phyloP scores from a whole-genome alignment of 306 rosid genomes.

The Casuarina equisetifolia region DNA sequence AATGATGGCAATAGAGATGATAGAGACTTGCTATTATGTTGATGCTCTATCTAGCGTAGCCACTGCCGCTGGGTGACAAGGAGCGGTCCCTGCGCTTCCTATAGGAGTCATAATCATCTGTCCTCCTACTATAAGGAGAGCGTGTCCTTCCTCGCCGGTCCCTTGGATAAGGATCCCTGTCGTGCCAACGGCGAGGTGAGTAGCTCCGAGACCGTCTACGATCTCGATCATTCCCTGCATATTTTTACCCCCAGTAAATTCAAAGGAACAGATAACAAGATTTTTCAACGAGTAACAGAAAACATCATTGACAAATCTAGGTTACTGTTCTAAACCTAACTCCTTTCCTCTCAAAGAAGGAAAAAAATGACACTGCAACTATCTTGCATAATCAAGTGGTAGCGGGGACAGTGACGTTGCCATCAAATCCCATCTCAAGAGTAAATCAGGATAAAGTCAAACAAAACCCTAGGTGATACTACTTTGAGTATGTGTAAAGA shows the following conservation, averaged over 20 bases:
- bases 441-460: not conserved
- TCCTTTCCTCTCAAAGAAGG: not conserved
- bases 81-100: conserved; percentile 37
- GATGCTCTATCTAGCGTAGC: conserved; percentile 13
- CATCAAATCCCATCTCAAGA: not conserved
- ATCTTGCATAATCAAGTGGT: not conserved
- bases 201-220: conserved; percentile 40
- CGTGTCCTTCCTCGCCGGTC: conserved; percentile 43
- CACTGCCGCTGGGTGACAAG: conserved; percentile 18
- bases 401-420: not conserved
- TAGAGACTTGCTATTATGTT: not conserved
- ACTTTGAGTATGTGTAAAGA: not conserved
- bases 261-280: not conserved
- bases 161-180: conserved; percentile 37
- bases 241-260: not conserved
- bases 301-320: not conserved
- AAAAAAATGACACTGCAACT: not conserved
- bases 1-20: no score
- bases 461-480: not conserved
- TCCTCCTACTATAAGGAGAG: conserved; percentile 36
- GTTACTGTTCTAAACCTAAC: not conserved
- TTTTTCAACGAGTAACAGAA: not conserved
- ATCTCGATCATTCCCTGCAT: conserved; percentile 33
- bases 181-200: conserved; percentile 38
- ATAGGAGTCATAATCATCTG: conserved; percentile 28